Percentiles rank a stretch among this genome's conserved stretches.
phyloP scores from a whole-genome alignment of 192 early-diverging fungal species.

The Backusella mclennaniae region DNA sequence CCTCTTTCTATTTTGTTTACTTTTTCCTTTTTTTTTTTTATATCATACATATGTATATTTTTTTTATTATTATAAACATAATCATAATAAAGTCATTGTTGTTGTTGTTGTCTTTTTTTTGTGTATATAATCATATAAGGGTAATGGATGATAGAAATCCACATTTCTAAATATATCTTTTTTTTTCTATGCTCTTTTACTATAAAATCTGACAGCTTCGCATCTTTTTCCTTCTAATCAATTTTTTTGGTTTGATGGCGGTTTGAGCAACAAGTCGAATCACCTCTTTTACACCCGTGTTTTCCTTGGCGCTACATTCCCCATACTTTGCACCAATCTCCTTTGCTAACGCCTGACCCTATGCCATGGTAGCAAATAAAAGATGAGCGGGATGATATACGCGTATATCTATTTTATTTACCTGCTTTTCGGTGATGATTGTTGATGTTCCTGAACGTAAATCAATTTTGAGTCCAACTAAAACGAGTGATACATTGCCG shows the following conservation, averaged over 20 bases:
- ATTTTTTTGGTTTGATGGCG: conserved; percentile 12
- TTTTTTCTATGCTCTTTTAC: neutral
- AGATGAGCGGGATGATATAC: neutral
- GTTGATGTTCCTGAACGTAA: neutral
- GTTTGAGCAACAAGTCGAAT: conserved; percentile 9
- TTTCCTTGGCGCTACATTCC: conserved; percentile 11
- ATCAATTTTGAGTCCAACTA: conserved; percentile 8
- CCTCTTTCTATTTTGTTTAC: neutral
- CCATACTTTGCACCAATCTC: conserved; percentile 16
- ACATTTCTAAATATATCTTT: neutral
- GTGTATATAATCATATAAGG: neutral
- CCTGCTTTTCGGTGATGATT: conserved; percentile 10
- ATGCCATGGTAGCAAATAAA: no score
- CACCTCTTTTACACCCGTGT: conserved; percentile 1
- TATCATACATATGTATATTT: neutral
- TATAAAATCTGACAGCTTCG: conserved; percentile 4
- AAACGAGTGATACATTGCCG: neutral
- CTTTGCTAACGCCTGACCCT: conserved; percentile 6
- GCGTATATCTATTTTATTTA: neutral
- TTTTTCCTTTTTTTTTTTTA: neutral
- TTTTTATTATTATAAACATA: neutral
- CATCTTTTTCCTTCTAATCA: neutral
- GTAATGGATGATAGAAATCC: neutral
- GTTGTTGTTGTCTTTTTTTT: neutral
- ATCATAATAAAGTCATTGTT: neutral